Conservation (phyloP, 306 rosid species). For the Castanopsis chinensis region DNA sequence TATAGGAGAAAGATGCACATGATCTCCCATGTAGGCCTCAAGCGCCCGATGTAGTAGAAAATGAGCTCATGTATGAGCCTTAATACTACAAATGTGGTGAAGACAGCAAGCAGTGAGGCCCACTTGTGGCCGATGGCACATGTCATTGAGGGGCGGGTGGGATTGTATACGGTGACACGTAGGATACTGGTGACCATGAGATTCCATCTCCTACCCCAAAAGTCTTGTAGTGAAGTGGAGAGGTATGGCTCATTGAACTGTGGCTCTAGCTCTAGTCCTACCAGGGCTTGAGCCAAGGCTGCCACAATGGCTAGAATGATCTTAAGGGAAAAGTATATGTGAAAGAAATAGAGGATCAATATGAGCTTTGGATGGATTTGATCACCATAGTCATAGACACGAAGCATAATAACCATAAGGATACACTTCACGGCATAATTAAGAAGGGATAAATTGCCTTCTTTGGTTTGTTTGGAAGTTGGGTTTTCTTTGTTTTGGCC, state of each 20-base stretch:
- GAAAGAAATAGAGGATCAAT: conserved; percentile 33
- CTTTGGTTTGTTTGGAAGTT: background rate
- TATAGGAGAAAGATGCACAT: conserved; percentile 59
- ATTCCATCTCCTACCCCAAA: conserved; percentile 83
- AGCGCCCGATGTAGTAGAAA: conserved; percentile 45
- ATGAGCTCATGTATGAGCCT: conserved; percentile 69
- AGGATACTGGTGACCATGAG: conserved; percentile 55
- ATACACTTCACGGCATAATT: conserved; percentile 28
- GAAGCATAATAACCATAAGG: conserved; percentile 25
- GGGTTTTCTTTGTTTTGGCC: conserved; percentile 8
- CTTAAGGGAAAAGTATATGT: conserved; percentile 54
- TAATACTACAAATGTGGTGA: conserved; percentile 47
- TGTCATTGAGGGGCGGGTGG: conserved; percentile 6
- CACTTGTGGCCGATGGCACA: conserved; percentile 21
- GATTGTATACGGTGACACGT: conserved; percentile 49
- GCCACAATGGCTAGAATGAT: conserved; percentile 35
- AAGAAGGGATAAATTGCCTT: conserved; percentile 4
- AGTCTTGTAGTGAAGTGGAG: conserved; percentile 66
- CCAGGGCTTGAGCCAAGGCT: conserved; percentile 22
- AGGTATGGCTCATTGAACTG: conserved; percentile 62
- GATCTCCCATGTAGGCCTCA: conserved; percentile 51
- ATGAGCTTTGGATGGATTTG: conserved; percentile 40
- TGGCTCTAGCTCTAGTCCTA: conserved; percentile 59
- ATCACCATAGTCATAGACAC: conserved; percentile 30
- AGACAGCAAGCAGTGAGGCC: conserved; percentile 43